Base-by-base conservation (phyloP, 305 asterid species). In the Fraxinus baroniana region DNA sequence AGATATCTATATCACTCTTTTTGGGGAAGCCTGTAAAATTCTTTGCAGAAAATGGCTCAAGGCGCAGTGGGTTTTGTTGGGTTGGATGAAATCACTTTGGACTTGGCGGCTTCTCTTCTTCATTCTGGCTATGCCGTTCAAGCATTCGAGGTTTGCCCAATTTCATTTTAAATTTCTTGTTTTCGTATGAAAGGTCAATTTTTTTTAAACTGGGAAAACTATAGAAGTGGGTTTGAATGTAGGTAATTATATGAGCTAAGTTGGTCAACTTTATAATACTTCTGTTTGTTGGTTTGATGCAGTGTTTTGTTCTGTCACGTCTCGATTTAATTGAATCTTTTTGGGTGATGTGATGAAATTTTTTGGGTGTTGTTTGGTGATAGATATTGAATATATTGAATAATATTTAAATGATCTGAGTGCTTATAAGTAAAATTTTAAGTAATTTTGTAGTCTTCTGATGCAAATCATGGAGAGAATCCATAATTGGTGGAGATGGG, bases 41-140 rank as follows among this genome's bases (percentile, higher is more conserved):
- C 20, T 75, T 37, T 74, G 86, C 80, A 52, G 83, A 83, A 79
- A 72, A 93, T 95, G 98, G 95, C 82, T 44, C 75, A 70, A 35
- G 80, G 85, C 28, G 81, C 74, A 20, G 95, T 95, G 81, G 97
- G 98, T 3, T 95, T 94, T 83, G 89, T 91, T 83, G 99, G 98
- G 1, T 85, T 94, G 92, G 95, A 95, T 82, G 93, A 88, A 22
- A 83, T 94, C 83, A 92, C 96, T 73, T 88, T 93, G 92, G 88
- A 92, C 81, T 78, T 94, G 78, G 96, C 97, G 72, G 87, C 92
- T 87, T 89, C 95, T 49, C 97, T 95, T 77, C 83, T 93, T 73
- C 88, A 66, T 36, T 89, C 93, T 64, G 99, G 94, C 83, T 88
- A 89, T 80, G 86, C 82, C 6, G 90, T 93, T 79, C 97, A 86